Base-by-base conservation (phyloP, 148 eudicot species). In the Rhododendron griersonianum region DNA sequence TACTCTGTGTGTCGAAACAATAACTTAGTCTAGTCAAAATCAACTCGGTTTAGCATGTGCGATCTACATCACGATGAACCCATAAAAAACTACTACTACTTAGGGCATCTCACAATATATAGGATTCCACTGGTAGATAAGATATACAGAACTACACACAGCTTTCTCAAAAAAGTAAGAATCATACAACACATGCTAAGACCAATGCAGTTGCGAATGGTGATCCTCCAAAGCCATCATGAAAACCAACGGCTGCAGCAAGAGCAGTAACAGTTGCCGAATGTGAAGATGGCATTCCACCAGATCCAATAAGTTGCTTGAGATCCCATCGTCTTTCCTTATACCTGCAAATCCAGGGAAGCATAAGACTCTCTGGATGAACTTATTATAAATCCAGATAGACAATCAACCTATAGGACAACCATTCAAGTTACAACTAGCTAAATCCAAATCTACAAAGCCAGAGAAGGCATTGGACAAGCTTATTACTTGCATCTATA, bases 231-330 rank as follows among this genome's bases (percentile, higher is more conserved):
- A 93, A 81, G 53, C 99, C 96, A 77, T 98, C 98, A 2, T 90
- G 95, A 67, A 93, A 90, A 63, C 99, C 99, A 75, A 98, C 87
- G 25, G 93, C 98, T 30, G 90, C 91, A 76, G 98, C 96, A 82
- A 98, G 94, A 90, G 98, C 98, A 74, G 93, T 88, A 78, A 98
- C 99, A 21, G 99, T 95, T 79, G 99, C 95, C 30, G 99, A 93
- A 90, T 98, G 99, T 78, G 99, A 98, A 53, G 99, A 98, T 28
- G 99, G 99, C 99, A 98, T 98, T 33, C 99, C 99, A 83, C 99
- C 99, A 51, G 99, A 98, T 85, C 91, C 98, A 89, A 98, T 80
- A 75, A 98, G 87, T 87, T 93, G 94, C 91, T 93, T 94, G 82
- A 93, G 87, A 87, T 98, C 99, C 98, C 98, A 98, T 53, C 92